phyloP scores from a whole-genome alignment of 2,329 filamentous ascomycete genomes.

The Fusarium albidum region DNA sequence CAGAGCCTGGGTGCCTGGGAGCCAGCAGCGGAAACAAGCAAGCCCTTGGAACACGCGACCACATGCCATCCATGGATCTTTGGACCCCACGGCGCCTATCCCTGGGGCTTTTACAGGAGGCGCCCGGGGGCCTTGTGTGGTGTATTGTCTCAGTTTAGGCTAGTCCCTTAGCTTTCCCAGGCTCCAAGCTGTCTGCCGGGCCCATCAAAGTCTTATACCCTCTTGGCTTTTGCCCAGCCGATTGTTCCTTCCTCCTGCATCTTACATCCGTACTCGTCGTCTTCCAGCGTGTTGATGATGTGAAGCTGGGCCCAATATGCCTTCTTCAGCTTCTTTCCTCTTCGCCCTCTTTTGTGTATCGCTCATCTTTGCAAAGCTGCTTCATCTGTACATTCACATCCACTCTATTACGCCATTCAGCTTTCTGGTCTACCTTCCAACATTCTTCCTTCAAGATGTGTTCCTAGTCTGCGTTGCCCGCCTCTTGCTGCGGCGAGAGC shows the following conservation, averaged over 20 bases:
- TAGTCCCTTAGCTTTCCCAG: slow-evolving; percentile 20
- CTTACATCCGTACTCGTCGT: slow-evolving; percentile 2
- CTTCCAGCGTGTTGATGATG: slow-evolving; percentile 18
- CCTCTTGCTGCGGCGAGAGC: slow-evolving; percentile 36
- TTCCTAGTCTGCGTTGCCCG: slow-evolving; percentile 34
- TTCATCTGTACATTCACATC: slow-evolving; percentile 40
- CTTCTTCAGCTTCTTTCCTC: slow-evolving; percentile 38
- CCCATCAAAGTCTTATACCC: slow-evolving; percentile 28
- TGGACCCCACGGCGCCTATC: slow-evolving; percentile 13
- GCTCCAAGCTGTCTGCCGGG: slow-evolving; percentile 21
- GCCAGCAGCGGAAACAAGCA: background rate
- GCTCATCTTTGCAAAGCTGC: slow-evolving; percentile 38
- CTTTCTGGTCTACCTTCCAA: slow-evolving; percentile 42
- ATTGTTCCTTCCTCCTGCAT: slow-evolving; percentile 7
- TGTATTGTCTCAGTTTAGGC: slow-evolving; percentile 31
- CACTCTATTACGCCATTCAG: slow-evolving; percentile 34
- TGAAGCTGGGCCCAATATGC: slow-evolving; percentile 33
- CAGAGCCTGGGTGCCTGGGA: too few species aligned
- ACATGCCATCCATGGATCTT: slow-evolving; percentile 26
- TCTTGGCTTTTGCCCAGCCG: slow-evolving; percentile 35
- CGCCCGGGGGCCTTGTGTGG: slow-evolving; percentile 12
- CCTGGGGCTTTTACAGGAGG: slow-evolving; percentile 13
- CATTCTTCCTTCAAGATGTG: slow-evolving; percentile 40
- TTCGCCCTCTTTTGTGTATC: slow-evolving; percentile 42
- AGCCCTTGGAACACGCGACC: slow-evolving; percentile 30